Conservation (phyloP, 2,329 filamentous ascomycete species). For the Mycosphaerelloides madeirae region DNA sequence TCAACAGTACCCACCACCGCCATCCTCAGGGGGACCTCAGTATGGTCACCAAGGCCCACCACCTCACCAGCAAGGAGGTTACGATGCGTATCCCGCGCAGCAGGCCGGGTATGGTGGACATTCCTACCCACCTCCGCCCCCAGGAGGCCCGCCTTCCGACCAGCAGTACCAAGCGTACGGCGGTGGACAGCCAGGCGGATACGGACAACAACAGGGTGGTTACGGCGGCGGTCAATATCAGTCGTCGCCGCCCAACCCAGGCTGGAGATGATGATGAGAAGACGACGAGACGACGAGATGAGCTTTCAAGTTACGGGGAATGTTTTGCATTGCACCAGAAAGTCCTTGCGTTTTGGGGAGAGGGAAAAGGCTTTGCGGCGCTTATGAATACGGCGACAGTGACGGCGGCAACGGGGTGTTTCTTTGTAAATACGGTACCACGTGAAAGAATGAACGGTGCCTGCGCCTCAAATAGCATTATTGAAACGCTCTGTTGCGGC, state of each 20-base stretch:
- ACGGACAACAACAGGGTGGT: conserved; percentile 17
- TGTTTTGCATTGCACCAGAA: too few relatives aligned
- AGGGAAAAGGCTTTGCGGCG: too few relatives aligned
- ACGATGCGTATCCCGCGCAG: conserved; percentile 8
- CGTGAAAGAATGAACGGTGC: too few relatives aligned
- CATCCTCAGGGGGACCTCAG: conserved; percentile 4
- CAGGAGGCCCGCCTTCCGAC: conserved; percentile 16
- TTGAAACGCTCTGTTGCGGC: too few relatives aligned
- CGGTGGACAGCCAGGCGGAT: conserved; percentile 12
- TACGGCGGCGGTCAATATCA: conserved; percentile 24
- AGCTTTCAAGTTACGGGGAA: background rate
- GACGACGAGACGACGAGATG: background rate
- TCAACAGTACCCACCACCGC: conserved; percentile 3
- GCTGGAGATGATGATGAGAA: conserved; percentile 22
- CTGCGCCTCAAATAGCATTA: too few relatives aligned
- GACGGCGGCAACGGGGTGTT: too few relatives aligned
- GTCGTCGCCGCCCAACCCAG: conserved; percentile 24
- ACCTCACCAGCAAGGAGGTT: conserved; percentile 11
- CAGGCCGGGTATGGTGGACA: conserved; percentile 14
- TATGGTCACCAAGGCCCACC: conserved; percentile 11
- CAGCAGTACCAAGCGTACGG: conserved; percentile 21
- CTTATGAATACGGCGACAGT: too few relatives aligned
- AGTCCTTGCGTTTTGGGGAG: too few relatives aligned
- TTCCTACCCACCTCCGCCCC: conserved; percentile 11
- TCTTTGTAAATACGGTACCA: too few relatives aligned